Evolutionary conservation across 306 rosid species (phyloP).

Genomic region (Lablab purpureus): DNA sequence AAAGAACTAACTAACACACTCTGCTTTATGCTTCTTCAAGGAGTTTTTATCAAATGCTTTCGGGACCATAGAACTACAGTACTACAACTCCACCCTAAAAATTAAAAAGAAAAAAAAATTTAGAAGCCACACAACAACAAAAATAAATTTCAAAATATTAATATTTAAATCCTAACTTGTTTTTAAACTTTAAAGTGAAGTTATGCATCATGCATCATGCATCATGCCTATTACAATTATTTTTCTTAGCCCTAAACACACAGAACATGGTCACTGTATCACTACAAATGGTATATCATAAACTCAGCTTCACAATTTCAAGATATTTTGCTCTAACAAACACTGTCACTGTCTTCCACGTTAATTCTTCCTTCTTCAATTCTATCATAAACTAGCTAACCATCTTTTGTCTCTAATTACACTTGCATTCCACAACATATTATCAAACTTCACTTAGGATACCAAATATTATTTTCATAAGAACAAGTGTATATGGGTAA

Average conservation of each 20-base stretch:
- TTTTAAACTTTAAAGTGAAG: not conserved
- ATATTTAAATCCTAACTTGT: too few relatives aligned
- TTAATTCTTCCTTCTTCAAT: not conserved
- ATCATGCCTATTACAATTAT: not conserved
- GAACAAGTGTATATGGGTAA: constrained; percentile 10
- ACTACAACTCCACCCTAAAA: not conserved
- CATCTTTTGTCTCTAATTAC: not conserved
- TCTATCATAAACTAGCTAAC: not conserved
- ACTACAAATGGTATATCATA: not conserved
- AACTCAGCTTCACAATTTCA: constrained; percentile 1
- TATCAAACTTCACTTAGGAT: not conserved
- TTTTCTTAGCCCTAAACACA: not conserved
- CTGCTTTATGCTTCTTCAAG: not conserved
- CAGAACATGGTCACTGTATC: not conserved
- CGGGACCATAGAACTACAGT: not conserved
- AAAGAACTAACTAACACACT: not conserved
- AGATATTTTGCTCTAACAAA: constrained; percentile 6
- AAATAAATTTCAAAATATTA: too few relatives aligned
- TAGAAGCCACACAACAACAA: too few relatives aligned
- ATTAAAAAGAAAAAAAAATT: not conserved
- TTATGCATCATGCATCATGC: not conserved
- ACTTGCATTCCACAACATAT: too few relatives aligned
- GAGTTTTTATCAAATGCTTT: not conserved
- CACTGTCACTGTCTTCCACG: not conserved
- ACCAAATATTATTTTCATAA: not conserved